A percentile compares a stretch with the other conserved stretches of the same genome.
Evolutionary conservation across 1,284 basidiomycete genomes (phyloP).

Genomic region (Trametes polyzona): DNA sequence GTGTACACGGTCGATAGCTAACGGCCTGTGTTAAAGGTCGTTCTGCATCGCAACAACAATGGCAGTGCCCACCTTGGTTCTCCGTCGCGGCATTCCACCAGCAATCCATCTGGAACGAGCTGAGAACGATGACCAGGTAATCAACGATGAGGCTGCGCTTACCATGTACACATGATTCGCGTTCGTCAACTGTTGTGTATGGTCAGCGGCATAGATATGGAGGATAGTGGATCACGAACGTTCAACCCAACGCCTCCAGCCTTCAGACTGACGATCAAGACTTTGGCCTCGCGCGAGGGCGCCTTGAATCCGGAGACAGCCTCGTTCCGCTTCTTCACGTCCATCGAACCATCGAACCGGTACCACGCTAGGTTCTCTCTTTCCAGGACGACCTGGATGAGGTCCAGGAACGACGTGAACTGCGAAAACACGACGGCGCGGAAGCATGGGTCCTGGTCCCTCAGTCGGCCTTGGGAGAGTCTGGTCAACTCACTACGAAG

Average conservation of each 20-base stretch:
- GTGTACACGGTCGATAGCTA: conserved; percentile 82
- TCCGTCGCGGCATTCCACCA: conserved; percentile 95
- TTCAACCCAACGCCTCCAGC: conserved; percentile 95
- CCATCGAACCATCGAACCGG: conserved; percentile 95
- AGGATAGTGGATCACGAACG: conserved; percentile 42
- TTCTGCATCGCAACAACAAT: conserved; percentile 11
- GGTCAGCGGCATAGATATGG: not conserved
- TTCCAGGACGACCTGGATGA: conserved; percentile 79
- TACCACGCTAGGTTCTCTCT: conserved; percentile 77
- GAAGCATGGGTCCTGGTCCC: conserved; percentile 76
- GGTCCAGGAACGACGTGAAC: conserved; percentile 81
- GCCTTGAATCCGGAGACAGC: conserved; percentile 80
- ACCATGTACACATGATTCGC: conserved; percentile 90
- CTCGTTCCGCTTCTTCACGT: conserved; percentile 79
- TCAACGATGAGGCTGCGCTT: conserved; percentile 23
- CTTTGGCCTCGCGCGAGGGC: conserved; percentile 67
- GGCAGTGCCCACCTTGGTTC: conserved; percentile 74
- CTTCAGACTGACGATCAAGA: conserved; percentile 89
- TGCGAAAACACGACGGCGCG: conserved; percentile 91
- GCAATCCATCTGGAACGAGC: conserved; percentile 79
- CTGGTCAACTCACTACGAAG: not conserved
- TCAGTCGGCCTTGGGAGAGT: conserved; percentile 52
- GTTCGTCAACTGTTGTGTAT: conserved; percentile 53
- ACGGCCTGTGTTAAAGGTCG: conserved; percentile 9
- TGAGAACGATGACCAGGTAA: not conserved